Evolutionary conservation across 257 asterid species (phyloP).

Genomic region (Leptodermis oblonga): DNA sequence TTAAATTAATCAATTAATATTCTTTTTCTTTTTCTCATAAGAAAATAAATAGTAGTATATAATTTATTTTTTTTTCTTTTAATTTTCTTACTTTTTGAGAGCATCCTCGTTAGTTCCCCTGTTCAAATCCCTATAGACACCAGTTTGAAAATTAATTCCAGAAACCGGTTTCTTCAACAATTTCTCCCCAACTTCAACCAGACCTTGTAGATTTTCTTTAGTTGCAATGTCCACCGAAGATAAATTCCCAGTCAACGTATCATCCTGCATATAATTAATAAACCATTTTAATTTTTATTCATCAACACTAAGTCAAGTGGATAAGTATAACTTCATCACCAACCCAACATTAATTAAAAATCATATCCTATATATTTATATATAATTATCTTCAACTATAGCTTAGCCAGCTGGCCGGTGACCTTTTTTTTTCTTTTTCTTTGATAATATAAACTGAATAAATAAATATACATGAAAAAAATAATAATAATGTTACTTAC

Average conservation of each 20-base stretch:
- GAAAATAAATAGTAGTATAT: too few relatives aligned
- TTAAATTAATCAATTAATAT: too few relatives aligned
- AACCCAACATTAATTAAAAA: too few relatives aligned
- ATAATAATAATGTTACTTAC: neutral
- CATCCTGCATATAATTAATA: slow-evolving; percentile 25
- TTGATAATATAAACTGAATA: too few relatives aligned
- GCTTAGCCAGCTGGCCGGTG: too few relatives aligned
- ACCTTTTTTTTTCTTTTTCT: too few relatives aligned
- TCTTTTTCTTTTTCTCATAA: too few relatives aligned
- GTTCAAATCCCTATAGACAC: slow-evolving; percentile 21
- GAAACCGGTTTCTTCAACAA: slow-evolving; percentile 41
- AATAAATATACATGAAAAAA: neutral
- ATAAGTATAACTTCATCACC: too few relatives aligned
- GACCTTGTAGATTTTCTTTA: slow-evolving; percentile 29
- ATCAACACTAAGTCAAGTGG: too few relatives aligned
- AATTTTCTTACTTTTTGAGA: slow-evolving; percentile 20
- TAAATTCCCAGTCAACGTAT: slow-evolving; percentile 27
- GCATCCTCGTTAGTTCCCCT: slow-evolving; percentile 37
- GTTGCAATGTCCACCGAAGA: slow-evolving; percentile 44
- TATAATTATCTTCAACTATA: too few relatives aligned
- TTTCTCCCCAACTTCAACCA: slow-evolving; percentile 30
- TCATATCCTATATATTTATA: too few relatives aligned
- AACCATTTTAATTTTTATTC: neutral
- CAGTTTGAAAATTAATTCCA: slow-evolving; percentile 36
- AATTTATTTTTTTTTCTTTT: too few relatives aligned